Evolutionary conservation across 805 yeast species (phyloP).

Genomic region (Ogataea henricii): DNA sequence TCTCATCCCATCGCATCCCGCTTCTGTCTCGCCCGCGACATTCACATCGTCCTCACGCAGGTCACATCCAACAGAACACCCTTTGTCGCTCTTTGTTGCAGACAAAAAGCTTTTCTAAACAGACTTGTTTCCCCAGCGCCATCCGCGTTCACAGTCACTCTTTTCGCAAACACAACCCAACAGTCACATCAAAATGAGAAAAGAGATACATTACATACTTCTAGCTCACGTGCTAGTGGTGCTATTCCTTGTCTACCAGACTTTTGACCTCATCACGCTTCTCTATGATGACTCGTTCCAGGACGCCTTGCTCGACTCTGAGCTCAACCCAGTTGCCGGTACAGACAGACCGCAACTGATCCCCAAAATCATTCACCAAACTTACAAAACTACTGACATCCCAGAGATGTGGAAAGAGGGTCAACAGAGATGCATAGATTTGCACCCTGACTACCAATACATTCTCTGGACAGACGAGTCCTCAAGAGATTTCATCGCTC

Average conservation of each 20-base stretch:
- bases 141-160: constrained; percentile 7
- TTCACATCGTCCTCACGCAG: no score
- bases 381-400: constrained; percentile 75
- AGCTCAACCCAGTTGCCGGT: constrained; percentile 52
- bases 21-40: no score
- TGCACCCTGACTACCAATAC: constrained; percentile 87
- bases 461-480: constrained; percentile 87
- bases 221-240: constrained; percentile 60
- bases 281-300: constrained; percentile 69
- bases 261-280: constrained; percentile 71
- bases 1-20: no score
- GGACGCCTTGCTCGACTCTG: constrained; percentile 64
- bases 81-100: background rate
- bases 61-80: background rate
- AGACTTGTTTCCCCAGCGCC: background rate
- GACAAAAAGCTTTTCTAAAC: background rate
- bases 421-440: constrained; percentile 71
- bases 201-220: constrained; percentile 62
- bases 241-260: constrained; percentile 56
- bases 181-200: constrained; percentile 47
- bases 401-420: constrained; percentile 84
- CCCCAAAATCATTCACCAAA: constrained; percentile 92
- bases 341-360: constrained; percentile 58
- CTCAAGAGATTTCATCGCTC: constrained; percentile 75
- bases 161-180: background rate